Percentiles rank a stretch among this genome's conserved stretches.
phyloP scores from a whole-genome alignment of 179 eudicot species.

The Vitellaria paradoxa region DNA sequence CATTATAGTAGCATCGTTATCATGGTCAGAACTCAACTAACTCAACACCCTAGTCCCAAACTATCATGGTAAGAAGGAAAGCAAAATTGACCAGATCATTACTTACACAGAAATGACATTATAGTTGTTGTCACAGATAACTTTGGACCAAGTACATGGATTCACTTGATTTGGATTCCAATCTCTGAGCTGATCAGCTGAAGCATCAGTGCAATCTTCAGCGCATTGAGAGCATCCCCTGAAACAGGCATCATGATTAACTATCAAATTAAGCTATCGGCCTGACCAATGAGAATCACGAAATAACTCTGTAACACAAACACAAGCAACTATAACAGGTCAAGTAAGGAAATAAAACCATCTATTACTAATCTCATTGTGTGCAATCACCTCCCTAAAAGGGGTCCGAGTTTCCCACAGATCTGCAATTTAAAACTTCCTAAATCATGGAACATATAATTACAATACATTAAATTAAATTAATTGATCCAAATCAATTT shows the following conservation, averaged over 20 bases:
- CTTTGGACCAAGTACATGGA: conserved; percentile 96
- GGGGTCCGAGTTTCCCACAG: neutral
- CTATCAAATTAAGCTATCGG: neutral
- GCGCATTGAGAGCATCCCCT: conserved; percentile 68
- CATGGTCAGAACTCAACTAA: neutral
- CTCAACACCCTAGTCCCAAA: too few species aligned
- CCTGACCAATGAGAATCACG: neutral
- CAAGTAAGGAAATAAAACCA: neutral
- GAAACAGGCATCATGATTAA: conserved; percentile 23
- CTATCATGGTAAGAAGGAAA: neutral
- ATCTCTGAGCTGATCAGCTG: conserved; percentile 58
- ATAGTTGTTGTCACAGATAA: conserved; percentile 52
- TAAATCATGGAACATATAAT: neutral
- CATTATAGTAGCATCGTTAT: conserved; percentile 12
- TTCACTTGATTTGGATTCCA: conserved; percentile 75
- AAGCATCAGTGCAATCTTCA: conserved; percentile 67
- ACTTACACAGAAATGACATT: conserved; percentile 74
- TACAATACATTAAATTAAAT: neutral
- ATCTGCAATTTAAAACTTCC: neutral
- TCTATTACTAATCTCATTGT: neutral
- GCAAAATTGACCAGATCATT: neutral
- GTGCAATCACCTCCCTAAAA: neutral
- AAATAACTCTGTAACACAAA: neutral
- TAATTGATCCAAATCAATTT: neutral
- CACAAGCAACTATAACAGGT: neutral